Conservation (phyloP, 2,329 filamentous ascomycete genomes). For the Monilinia aucupariae region DNA sequence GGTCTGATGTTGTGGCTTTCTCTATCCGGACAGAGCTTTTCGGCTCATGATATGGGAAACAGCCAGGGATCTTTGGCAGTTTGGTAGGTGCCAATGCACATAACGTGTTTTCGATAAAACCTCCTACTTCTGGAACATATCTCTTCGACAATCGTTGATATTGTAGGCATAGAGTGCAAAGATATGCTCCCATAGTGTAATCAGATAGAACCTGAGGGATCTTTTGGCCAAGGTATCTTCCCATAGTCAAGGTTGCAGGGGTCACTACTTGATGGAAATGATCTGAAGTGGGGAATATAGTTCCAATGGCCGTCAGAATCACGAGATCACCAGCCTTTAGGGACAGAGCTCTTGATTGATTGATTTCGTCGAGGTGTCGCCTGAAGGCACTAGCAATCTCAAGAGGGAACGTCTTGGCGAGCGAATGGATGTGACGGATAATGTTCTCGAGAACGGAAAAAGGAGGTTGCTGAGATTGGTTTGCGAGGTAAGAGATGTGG, state of each 20-base stretch:
- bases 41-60: conserved; percentile 58
- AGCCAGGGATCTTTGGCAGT: conserved; percentile 43
- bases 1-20: conserved; percentile 40
- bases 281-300: conserved; percentile 90
- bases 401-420: conserved; percentile 78
- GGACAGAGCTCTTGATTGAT: conserved; percentile 44
- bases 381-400: conserved; percentile 75
- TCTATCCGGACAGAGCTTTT: conserved; percentile 47
- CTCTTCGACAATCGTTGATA: conserved; percentile 81
- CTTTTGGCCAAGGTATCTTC: conserved; percentile 75
- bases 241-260: conserved; percentile 79
- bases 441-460: conserved; percentile 71
- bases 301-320: conserved; percentile 75
- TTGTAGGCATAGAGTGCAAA: conserved; percentile 72
- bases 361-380: conserved; percentile 58
- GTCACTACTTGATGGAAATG: conserved; percentile 96
- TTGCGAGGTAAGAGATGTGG: conserved; percentile 49
- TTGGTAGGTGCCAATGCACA: conserved; percentile 57
- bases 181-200: conserved; percentile 67
- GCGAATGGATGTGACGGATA: conserved; percentile 84
- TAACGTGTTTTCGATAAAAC: conserved; percentile 73
- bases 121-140: conserved; percentile 83
- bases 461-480: conserved; percentile 43
- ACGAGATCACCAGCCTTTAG: conserved; percentile 67
- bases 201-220: conserved; percentile 60